These are phyloP conservation scores for Plasmodium inui DNA, from an alignment of 169 alveolate species.

Conservation along the genomic window DNA sequence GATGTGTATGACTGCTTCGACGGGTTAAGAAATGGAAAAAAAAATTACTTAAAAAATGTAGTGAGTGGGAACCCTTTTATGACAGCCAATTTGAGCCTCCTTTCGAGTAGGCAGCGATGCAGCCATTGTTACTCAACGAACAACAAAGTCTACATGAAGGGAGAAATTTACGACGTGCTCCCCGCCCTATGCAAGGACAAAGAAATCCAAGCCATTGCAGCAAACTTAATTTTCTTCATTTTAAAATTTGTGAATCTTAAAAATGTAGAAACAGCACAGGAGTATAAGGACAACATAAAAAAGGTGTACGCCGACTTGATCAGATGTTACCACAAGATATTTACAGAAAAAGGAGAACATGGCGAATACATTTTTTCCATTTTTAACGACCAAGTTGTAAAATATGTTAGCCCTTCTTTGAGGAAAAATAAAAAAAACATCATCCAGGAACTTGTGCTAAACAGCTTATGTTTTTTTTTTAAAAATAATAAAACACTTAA, in stretches of 20 bases:
- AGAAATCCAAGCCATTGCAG: slow-evolving; percentile 8
- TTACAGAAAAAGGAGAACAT: slow-evolving; percentile 6
- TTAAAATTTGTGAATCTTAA: slow-evolving; percentile 17
- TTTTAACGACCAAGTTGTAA: slow-evolving; percentile 42
- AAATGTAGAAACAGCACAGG: slow-evolving; percentile 29
- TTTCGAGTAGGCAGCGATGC: neutral
- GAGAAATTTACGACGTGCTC: slow-evolving; percentile 27
- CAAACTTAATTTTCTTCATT: slow-evolving; percentile 50
- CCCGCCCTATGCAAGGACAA: slow-evolving; percentile 28
- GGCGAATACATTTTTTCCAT: slow-evolving; percentile 40
- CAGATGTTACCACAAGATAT: slow-evolving; percentile 38
- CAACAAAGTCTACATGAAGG: slow-evolving; percentile 53
- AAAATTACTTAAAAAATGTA: neutral
- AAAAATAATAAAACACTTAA: slow-evolving; percentile 25
- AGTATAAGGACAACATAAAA: slow-evolving; percentile 50
- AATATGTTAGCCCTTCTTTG: slow-evolving; percentile 62
- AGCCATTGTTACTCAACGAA: neutral
- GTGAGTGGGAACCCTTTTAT: neutral
- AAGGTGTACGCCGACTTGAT: slow-evolving; percentile 19
- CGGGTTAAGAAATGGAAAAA: neutral
- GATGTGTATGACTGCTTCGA: neutral
- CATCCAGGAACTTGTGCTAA: slow-evolving; percentile 54
- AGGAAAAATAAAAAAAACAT: slow-evolving; percentile 40
- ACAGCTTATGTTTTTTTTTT: slow-evolving; percentile 66
- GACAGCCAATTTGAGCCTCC: neutral